Base-by-base conservation (phyloP, 306 rosid species). In the Gleditsia sinensis region DNA sequence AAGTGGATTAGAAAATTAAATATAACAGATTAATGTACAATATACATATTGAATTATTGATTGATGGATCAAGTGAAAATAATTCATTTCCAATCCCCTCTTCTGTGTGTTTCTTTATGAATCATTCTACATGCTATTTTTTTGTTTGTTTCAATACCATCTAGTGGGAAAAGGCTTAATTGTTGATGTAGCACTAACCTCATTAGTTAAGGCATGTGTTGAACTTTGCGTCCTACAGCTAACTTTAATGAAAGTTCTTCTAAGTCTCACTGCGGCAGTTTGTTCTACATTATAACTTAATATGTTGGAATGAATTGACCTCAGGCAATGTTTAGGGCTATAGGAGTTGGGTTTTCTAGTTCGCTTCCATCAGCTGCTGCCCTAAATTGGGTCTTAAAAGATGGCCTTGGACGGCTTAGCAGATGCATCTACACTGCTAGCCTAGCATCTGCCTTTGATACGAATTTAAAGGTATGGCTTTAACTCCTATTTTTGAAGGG, bases 301-400 rank as follows among this genome's bases (percentile, higher is more conserved):
- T 39, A 34, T 70, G 69, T 75, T 63, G 77, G 62, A 77, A 82
- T 80, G 81, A 14, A 62, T 77, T 86, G 74, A 72, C 75, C 55
- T 69, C 81, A 93, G 96, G 98, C 97, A 74, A 91, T 94, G 97
- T 91, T 93, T 78, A 86, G 88, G 50, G 97, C 98, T 48, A 94
- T 91, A 46, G 98, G 98, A 77, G 81, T 94, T 69, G 97, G 98
- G 30, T 87, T 72, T 76, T 81, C 94, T 58, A 79, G 69, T 36
- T 94, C 98, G n/a, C 90, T 94, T 68, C 94, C 98, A 23, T 86
- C 97, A 49, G 96, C 97, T 10, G 98, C 98, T 79, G 97, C 97
- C 48, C 84, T 94, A 33, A 94, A 91, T 74, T 94, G 98, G 97
- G 88, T 91, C 61, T 85, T 89, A 78, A 94, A 91, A 84, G 97